phyloP scores from a whole-genome alignment of 805 yeast species.

The Candida boidinii region DNA sequence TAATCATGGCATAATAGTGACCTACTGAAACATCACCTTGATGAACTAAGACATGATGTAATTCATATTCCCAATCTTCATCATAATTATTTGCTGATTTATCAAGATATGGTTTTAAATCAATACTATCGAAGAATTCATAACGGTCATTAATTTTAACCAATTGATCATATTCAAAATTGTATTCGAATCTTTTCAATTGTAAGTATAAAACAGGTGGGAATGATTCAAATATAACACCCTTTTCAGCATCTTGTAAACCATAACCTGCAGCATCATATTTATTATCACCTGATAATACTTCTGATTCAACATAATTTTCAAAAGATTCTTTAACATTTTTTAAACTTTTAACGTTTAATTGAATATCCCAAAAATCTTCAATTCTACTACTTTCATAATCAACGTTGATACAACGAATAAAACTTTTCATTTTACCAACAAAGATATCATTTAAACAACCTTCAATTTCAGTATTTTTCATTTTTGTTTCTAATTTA shows the following conservation, averaged over 20 bases:
- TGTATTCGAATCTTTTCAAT: conserved; percentile 89
- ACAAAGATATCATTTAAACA: conserved; percentile 77
- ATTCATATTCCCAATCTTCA: conserved; percentile 67
- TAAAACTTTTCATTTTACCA: conserved; percentile 93
- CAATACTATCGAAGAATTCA: conserved; percentile 80
- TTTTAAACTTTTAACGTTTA: conserved; percentile 79
- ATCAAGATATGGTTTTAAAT: conserved; percentile 71
- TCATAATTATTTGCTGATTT: conserved; percentile 34
- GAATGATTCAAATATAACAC: conserved; percentile 82
- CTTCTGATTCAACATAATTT: conserved; percentile 82
- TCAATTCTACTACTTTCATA: conserved; percentile 88
- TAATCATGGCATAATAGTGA: conserved; percentile 91
- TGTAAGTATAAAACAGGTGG: conserved; percentile 94
- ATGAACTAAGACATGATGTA: conserved; percentile 94
- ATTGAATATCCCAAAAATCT: conserved; percentile 97
- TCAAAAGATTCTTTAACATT: conserved; percentile 69
- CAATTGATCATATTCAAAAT: conserved; percentile 79
- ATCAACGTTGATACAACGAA: conserved; percentile 86
- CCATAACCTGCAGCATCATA: conserved; percentile 89
- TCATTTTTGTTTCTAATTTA: conserved; percentile 82
- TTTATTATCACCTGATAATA: conserved; percentile 90
- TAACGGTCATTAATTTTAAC: conserved; percentile 88
- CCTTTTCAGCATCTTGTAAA: conserved; percentile 92
- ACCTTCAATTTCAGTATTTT: conserved; percentile 73
- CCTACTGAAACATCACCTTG: conserved; percentile 95